Conservation (phyloP, 495 filamentous ascomycete genomes). For the Penicillium roqueforti region DNA sequence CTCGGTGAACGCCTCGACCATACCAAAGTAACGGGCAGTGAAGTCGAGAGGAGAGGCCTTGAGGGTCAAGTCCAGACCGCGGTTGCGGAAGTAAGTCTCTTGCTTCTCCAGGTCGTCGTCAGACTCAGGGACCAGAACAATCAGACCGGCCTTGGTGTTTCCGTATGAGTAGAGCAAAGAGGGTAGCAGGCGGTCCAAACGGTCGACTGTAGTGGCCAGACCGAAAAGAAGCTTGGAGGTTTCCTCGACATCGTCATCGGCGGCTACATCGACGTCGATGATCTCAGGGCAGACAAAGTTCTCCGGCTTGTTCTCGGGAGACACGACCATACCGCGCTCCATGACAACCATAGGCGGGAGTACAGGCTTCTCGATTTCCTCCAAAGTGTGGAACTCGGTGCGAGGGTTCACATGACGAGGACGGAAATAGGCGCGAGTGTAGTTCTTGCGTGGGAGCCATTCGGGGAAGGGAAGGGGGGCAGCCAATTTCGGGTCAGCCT, state of each 20-base stretch:
- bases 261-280: conserved; percentile 43
- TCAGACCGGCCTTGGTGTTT: conserved; percentile 45
- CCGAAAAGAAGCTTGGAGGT: conserved; percentile 51
- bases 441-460: conserved; percentile 48
- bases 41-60: conserved; percentile 51
- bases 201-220: conserved; percentile 47
- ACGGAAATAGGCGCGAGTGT: conserved; percentile 46
- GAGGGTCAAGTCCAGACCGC: conserved; percentile 53
- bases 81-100: conserved; percentile 45
- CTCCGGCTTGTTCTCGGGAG: conserved; percentile 34
- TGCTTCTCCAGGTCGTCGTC: conserved; percentile 43
- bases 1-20: conserved; percentile 54
- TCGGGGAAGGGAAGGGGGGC: conserved; percentile 41
- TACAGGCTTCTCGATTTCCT: conserved; percentile 40
- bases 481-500: conserved; percentile 35
- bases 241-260: conserved; percentile 44
- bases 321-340: conserved; percentile 46
- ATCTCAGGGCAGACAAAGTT: conserved; percentile 43
- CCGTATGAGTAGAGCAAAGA: conserved; percentile 49
- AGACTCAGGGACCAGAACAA: conserved; percentile 47
- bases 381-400: conserved; percentile 40
- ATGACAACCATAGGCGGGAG: conserved; percentile 44
- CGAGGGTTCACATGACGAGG: conserved; percentile 37
- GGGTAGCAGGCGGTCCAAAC: conserved; percentile 45
- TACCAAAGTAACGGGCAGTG: conserved; percentile 60